Base-by-base conservation (phyloP, 1,284 basidiomycete species). In the Exobasidium rhododendri region DNA sequence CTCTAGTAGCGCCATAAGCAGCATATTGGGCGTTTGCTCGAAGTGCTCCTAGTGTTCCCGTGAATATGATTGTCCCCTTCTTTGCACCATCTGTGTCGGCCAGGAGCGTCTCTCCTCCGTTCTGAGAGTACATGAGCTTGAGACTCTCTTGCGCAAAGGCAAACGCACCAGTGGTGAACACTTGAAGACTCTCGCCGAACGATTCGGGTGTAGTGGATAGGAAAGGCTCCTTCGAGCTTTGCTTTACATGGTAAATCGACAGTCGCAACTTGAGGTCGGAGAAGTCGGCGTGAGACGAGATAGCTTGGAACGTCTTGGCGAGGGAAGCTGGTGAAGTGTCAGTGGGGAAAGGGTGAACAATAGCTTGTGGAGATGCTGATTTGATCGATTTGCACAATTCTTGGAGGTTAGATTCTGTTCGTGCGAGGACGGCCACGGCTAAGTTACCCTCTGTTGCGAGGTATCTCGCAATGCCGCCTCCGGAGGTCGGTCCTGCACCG, bases 121-220 rank as follows among this genome's bases (percentile, higher is more conserved):
- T 53, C 29, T 59, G 50, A 29, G 45, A 28, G 29, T 59, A 59
- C 58, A 59, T 59, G 3, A 54, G 14, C 47, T 32, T 24, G 5
- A 56, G 26, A 49, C 58, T 59, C 58, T 59, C 58, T 40, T 59
- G 58, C 43, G 58, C 58, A 56, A 59, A 59, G 14, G 49, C 46
- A 10, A 59, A 28, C n/a, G 58, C 58, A 5, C 58, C 58, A 14
- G 58, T 51, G 11, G 28, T 31, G 29, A 56, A 59, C 35, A 28
- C 31, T 11, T 54, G 17, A 20, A 59, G 28, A 20, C 22, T 31
- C 29, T 54, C 31, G 7, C 20, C 11, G 29, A 52, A 59, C 11
- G 20, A 14, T 31, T 59, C 58, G 13, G 58, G 53, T 14, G 7
- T 57, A 22, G 46, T 51, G 14, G 45, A 40, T 32, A 59, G 29